Base-by-base conservation (phyloP, 495 filamentous ascomycete genomes). In the Symbiotaphrina buchneri region DNA sequence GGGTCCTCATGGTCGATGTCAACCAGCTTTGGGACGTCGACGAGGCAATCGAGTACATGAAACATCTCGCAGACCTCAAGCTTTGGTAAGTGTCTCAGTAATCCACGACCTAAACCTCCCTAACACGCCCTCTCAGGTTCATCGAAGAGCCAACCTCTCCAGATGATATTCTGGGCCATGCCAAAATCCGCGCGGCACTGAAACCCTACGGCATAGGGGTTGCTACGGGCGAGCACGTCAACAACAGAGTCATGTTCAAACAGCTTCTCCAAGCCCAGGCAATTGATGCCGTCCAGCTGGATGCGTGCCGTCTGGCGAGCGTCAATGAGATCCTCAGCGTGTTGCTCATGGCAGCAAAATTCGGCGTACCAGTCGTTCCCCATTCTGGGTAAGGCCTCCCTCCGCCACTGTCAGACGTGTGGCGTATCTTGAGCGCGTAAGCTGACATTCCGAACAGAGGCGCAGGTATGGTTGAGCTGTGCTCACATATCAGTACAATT, bases 71-170 rank as follows among this genome's bases (percentile, higher is more conserved):
- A 2, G 24, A 31, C 8, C 28, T 34, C 16, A 34, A 34, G 14
- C 32, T 26, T 3, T 15, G 18, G 32, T 34, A n/a, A n/a, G n/a
- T n/a, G n/a, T n/a, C n/a, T n/a, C n/a, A n/a, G n/a, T n/a, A n/a
- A n/a, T n/a, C n/a, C n/a, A n/a, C n/a, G n/a, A n/a, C n/a, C n/a
- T n/a, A n/a, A n/a, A n/a, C n/a, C n/a, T n/a, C n/a, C n/a, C n/a
- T n/a, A n/a, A n/a, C n/a, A n/a, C n/a, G n/a, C n/a, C n/a, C n/a
- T n/a, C n/a, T n/a, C n/a, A n/a, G n/a, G n/a, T n/a, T n/a, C n/a
- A n/a, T n/a, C n/a, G 23, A 28, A 34, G 32, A 34, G 16, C 32
- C 32, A 16, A 34, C 32, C n/a, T 28, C 21, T 29, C 32, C 32
- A 4, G 32, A n/a, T n/a, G n/a, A n/a, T n/a, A n/a, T n/a, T n/a